Evolutionary conservation across 495 filamentous ascomycete genomes (phyloP).

Genomic region (Penicillium longicatenatum): DNA sequence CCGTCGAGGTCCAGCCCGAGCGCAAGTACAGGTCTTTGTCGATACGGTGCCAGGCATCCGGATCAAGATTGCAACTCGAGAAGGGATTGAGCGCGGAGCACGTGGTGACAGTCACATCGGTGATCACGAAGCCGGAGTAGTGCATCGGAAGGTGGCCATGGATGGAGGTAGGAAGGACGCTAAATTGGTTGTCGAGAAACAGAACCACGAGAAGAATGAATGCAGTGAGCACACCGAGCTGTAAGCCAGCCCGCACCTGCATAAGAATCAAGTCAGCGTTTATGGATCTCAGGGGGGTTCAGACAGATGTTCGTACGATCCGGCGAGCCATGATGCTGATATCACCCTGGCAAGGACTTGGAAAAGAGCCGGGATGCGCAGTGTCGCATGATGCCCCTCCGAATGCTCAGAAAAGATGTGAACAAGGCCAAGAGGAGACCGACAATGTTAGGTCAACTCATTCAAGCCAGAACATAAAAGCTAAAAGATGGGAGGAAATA

Average conservation of each 20-base stretch:
- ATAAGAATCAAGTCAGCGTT: conserved; percentile 15
- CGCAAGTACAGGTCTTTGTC: conserved; percentile 91
- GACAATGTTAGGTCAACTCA: conserved; percentile 23
- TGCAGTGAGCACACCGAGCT: conserved; percentile 68
- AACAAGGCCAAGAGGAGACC: conserved; percentile 34
- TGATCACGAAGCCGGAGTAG: conserved; percentile 78
- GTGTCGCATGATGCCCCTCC: conserved; percentile 29
- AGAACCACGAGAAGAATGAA: conserved; percentile 70
- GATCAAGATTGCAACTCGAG: conserved; percentile 75
- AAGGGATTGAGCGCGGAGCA: conserved; percentile 78
- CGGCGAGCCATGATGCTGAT: conserved; percentile 48
- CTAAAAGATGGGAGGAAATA: conserved; percentile 5
- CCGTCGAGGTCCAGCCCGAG: conserved; percentile 69
- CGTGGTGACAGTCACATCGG: conserved; percentile 80
- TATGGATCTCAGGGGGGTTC: background rate
- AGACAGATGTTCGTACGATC: conserved; percentile 35
- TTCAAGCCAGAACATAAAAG: conserved; percentile 18
- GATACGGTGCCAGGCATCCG: conserved; percentile 76
- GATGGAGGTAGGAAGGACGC: conserved; percentile 77
- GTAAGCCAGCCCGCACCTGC: conserved; percentile 76
- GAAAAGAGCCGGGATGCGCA: conserved; percentile 21
- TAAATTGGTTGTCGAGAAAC: conserved; percentile 77
- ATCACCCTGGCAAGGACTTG: conserved; percentile 43
- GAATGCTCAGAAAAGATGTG: background rate
- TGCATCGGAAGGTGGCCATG: conserved; percentile 83